Evolutionary conservation across 148 eudicot species (phyloP).

Genomic region (Tetragonia tetragonoides): DNA sequence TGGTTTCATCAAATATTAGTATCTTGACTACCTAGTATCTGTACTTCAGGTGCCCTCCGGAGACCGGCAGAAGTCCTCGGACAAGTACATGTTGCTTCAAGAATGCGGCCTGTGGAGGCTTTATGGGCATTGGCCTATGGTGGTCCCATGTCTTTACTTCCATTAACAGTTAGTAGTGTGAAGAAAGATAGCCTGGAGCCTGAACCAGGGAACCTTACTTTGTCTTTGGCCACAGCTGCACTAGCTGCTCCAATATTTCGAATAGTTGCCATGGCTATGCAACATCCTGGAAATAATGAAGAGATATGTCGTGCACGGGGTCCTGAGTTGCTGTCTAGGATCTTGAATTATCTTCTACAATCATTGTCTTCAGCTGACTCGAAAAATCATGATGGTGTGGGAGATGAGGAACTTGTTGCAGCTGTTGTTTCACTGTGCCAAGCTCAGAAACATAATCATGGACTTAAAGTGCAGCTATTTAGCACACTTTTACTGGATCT

Average conservation of each 20-base stretch:
- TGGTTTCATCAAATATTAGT: not conserved
- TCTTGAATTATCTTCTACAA: constrained; percentile 73
- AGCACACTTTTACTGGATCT: constrained; percentile 88
- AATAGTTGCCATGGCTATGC: constrained; percentile 82
- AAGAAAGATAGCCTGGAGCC: constrained; percentile 76
- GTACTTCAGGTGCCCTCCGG: constrained; percentile 63
- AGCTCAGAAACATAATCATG: constrained; percentile 80
- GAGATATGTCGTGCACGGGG: constrained; percentile 77
- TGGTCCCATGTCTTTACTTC: constrained; percentile 95
- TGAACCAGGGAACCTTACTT: constrained; percentile 52
- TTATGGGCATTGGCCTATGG: constrained; percentile 97
- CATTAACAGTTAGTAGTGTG: constrained; percentile 71
- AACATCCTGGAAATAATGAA: constrained; percentile 87
- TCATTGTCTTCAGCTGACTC: constrained; percentile 67
- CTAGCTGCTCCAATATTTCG: constrained; percentile 96
- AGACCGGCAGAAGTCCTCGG: constrained; percentile 99
- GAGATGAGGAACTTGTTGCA: constrained; percentile 92
- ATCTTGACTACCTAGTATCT: constrained; percentile 10
- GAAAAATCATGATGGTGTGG: constrained; percentile 66
- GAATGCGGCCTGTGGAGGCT: constrained; percentile 91
- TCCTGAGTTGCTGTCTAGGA: constrained; percentile 85
- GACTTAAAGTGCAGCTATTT: constrained; percentile 92
- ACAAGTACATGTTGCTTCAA: constrained; percentile 94
- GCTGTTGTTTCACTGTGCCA: constrained; percentile 89
- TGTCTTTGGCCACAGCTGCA: constrained; percentile 62